These are phyloP conservation scores for Pichia cephalocereana DNA, from an alignment of 805 yeast genomes.

Conservation along the genomic window DNA sequence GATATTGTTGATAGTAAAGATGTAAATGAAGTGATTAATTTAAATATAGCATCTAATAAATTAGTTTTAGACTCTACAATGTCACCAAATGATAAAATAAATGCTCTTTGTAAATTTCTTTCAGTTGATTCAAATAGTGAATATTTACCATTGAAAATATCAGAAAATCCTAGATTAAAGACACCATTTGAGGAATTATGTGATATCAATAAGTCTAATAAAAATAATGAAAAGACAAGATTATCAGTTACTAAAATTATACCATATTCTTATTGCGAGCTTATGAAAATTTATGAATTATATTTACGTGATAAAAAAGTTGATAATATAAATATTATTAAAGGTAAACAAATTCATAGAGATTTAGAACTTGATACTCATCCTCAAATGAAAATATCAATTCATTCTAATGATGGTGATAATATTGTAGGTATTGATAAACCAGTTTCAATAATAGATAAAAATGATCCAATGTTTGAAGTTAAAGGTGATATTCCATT, in stretches of 20 bases:
- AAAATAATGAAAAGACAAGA: conserved; percentile 19
- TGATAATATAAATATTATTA: conserved; percentile 32
- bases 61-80: neutral
- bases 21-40: neutral
- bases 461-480: neutral
- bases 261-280: conserved; percentile 61
- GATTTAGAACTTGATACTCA: conserved; percentile 40
- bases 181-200: conserved; percentile 8
- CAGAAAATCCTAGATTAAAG: neutral
- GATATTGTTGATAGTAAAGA: neutral
- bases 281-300: conserved; percentile 42
- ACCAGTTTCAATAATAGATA: neutral
- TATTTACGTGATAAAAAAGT: conserved; percentile 29
- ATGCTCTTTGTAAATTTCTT: neutral
- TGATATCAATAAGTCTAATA: neutral
- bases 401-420: conserved; percentile 3
- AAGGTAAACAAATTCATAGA: conserved; percentile 42
- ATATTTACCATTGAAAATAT: conserved; percentile 3
- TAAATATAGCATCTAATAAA: neutral
- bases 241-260: conserved; percentile 53
- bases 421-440: neutral
- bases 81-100: neutral
- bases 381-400: conserved; percentile 18
- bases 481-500: neutral
- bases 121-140: neutral